These are phyloP conservation scores for Ustilago bromivora DNA, from an alignment of 1,284 basidiomycete species.

Conservation along the genomic window DNA sequence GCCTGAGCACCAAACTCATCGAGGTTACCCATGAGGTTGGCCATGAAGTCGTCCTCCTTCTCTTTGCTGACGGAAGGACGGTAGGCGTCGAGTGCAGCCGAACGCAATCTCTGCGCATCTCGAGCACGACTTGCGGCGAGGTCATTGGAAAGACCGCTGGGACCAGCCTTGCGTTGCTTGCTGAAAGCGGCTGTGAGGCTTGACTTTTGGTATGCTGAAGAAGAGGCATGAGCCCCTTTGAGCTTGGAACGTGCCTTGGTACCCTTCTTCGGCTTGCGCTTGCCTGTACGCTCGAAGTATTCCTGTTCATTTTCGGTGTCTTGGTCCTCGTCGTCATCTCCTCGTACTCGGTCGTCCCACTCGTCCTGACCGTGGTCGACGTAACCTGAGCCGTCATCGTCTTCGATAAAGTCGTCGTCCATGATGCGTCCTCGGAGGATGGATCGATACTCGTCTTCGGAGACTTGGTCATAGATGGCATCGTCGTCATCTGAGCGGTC, in stretches of 20 bases:
- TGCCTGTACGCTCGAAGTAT: constrained; percentile 66
- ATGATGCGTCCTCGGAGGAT: constrained; percentile 89
- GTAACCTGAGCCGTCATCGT: constrained; percentile 92
- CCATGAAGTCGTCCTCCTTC: constrained; percentile 69
- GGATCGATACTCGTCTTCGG: constrained; percentile 87
- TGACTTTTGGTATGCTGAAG: constrained; percentile 37
- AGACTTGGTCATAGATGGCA: constrained; percentile 87
- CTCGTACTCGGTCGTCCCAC: constrained; percentile 73
- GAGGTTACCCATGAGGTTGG: constrained; percentile 62
- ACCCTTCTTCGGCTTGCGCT: constrained; percentile 64
- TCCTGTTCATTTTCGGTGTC: constrained; percentile 65
- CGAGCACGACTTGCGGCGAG: constrained; percentile 31
- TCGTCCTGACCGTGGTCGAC: constrained; percentile 97
- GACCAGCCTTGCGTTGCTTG: constrained; percentile 36
- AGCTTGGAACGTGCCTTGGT: constrained; percentile 47
- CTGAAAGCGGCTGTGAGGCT: constrained; percentile 47
- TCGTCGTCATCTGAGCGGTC: constrained; percentile 64
- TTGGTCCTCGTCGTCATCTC: constrained; percentile 71
- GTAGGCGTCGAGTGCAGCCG: constrained; percentile 46
- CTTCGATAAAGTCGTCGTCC: constrained; percentile 88
- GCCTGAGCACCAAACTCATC: constrained; percentile 43
- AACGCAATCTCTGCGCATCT: constrained; percentile 34
- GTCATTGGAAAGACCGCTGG: constrained; percentile 19
- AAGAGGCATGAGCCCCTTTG: constrained; percentile 13
- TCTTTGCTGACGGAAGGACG: constrained; percentile 57